Conservation (phyloP, 768 basidiomycete genomes). For the Pleurotus pulmonarius region DNA sequence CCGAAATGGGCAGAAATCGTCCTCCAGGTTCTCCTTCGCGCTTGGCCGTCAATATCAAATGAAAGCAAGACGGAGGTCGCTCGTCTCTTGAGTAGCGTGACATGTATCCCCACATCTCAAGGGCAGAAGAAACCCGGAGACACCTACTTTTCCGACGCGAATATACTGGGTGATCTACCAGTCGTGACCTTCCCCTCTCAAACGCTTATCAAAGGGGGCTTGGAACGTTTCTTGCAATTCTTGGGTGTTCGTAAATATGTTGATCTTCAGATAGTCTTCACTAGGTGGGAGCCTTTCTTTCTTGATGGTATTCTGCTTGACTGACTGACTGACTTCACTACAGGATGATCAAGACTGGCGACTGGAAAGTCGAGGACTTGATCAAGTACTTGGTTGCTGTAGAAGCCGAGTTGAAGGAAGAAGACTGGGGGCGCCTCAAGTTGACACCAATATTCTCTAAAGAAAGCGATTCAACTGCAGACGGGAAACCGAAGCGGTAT, state of each 20-base stretch:
- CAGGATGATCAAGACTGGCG: conserved; percentile 87
- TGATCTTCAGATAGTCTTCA: conserved; percentile 90
- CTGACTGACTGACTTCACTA: background rate
- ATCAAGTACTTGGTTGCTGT: conserved; percentile 87
- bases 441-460: conserved; percentile 78
- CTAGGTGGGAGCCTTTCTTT: conserved; percentile 42
- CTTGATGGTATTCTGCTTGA: background rate
- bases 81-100: conserved; percentile 40
- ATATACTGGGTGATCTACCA: conserved; percentile 87
- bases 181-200: conserved; percentile 72
- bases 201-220: conserved; percentile 53
- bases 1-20: conserved; percentile 80
- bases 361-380: conserved; percentile 85
- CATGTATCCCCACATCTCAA: conserved; percentile 68
- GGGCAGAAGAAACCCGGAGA: conserved; percentile 74
- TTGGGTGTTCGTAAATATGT: conserved; percentile 90
- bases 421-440: conserved; percentile 46
- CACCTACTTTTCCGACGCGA: conserved; percentile 81
- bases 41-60: conserved; percentile 65
- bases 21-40: conserved; percentile 56
- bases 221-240: conserved; percentile 68
- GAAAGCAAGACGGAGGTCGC: conserved; percentile 44
- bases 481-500: conserved; percentile 41
- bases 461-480: conserved; percentile 32
- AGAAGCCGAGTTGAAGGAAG: conserved; percentile 43